Percentiles rank a stretch among this genome's conserved stretches.
Conservation (phyloP, 2,329 filamentous ascomycete species). For the Graphilbum ipis-grandicollis region DNA sequence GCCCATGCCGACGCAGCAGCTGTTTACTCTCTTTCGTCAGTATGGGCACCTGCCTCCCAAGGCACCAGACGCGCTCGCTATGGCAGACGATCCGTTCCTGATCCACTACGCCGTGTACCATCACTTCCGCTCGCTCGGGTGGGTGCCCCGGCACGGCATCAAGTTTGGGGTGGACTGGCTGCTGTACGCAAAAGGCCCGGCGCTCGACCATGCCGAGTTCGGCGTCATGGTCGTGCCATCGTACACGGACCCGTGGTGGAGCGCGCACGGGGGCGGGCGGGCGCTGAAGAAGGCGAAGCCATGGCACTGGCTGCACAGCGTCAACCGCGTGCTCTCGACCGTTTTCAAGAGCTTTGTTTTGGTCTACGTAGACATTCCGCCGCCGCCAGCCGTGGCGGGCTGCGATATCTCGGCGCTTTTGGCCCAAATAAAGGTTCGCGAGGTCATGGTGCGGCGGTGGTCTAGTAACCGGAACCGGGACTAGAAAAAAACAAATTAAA, state of each 20-base stretch:
- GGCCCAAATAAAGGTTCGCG: slow-evolving; percentile 56
- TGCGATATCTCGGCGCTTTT: slow-evolving; percentile 45
- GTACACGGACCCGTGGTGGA: slow-evolving; percentile 63
- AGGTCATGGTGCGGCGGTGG: slow-evolving; percentile 72
- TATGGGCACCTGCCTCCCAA: slow-evolving; percentile 52
- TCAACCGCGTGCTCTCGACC: slow-evolving; percentile 77
- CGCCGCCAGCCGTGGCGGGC: slow-evolving; percentile 31
- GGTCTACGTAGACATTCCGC: slow-evolving; percentile 80
- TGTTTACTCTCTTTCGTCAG: slow-evolving; percentile 50
- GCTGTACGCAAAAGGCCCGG: slow-evolving; percentile 83
- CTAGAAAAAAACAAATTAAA: too few species aligned
- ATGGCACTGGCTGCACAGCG: slow-evolving; percentile 76
- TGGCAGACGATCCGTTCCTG: slow-evolving; percentile 75
- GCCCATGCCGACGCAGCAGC: slow-evolving; percentile 32
- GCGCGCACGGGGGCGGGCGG: slow-evolving; percentile 20
- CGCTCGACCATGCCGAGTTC: slow-evolving; percentile 91
- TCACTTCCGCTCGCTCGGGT: slow-evolving; percentile 87
- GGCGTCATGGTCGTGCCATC: slow-evolving; percentile 71
- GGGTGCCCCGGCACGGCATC: slow-evolving; percentile 81
- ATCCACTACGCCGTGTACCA: slow-evolving; percentile 83
- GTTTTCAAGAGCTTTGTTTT: slow-evolving; percentile 82
- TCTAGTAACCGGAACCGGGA: slow-evolving; percentile 56
- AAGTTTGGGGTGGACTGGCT: slow-evolving; percentile 93
- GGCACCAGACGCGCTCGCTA: slow-evolving; percentile 14
- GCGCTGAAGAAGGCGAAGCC: slow-evolving; percentile 17